Evolutionary conservation across 2,329 filamentous ascomycete species (phyloP), one percentile per base, ranked within the genome.

Genomic region (Fusarium temperatum): DNA sequence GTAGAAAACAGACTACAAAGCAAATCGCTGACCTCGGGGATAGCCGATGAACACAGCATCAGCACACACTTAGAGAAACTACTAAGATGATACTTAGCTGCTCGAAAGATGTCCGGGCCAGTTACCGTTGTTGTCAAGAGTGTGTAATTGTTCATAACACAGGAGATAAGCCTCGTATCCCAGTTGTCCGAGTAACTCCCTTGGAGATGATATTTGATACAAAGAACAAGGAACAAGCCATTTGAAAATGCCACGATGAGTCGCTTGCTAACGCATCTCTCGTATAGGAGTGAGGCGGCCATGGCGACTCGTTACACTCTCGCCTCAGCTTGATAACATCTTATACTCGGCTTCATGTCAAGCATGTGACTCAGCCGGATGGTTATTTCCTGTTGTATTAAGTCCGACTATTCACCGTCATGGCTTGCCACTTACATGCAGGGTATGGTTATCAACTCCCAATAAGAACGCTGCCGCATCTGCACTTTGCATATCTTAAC

Each of bases 11-110:
- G 15, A 32, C 11, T 9, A 13, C 28, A 3, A 18, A 32, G 18
- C 8, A n/a, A 50, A n/a, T 3, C 3, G 8, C 28, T 13, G 14
- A 3, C 3, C 9, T 3, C 2, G 1, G 20, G 22, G 20, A 6
- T 20, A n/a, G 26, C 20, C 5, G 10, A 50, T 50, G 5, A 13
- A 15, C 11, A 50, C 11, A 6, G 15, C 15, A n/a, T n/a, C 8
- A 50, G 7, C 5, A 32, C 47, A 7, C 22, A 4, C 15, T n/a
- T n/a, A 18, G 11, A 50, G 8, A n/a, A 18, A n/a, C 14, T 17
- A n/a, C 7, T 5, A 10, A 9, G 9, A 18, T 30, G 5, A 6
- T 15, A 32, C 7, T 14, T 10, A 50, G 10, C 47, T 10, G 14
- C 28, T 11, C 6, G 14, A 30, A 17, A 13, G 8, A 18, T n/a